Evolutionary conservation across 148 eudicot genomes (phyloP).

Genomic region (Spergularia marina): DNA sequence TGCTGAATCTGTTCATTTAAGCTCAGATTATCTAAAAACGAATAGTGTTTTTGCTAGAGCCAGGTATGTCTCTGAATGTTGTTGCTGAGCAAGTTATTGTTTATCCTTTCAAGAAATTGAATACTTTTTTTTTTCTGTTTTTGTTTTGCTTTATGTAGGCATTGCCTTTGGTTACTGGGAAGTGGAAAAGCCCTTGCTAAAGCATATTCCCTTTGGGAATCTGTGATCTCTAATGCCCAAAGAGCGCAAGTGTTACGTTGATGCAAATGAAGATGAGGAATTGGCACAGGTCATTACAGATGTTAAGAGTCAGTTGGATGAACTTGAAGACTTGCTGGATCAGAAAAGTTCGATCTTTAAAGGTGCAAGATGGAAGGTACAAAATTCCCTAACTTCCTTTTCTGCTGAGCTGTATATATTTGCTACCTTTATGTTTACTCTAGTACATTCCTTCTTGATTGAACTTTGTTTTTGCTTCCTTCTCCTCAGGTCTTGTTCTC

Average conservation of each 20-base stretch:
- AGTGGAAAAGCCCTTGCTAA: conserved; percentile 31
- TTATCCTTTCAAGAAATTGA: neutral
- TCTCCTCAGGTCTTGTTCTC: conserved; percentile 35
- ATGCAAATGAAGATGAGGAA: conserved; percentile 40
- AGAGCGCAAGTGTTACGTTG: conserved; percentile 34
- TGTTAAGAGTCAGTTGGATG: conserved; percentile 38
- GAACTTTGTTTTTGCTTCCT: neutral
- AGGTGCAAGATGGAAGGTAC: conserved; percentile 42
- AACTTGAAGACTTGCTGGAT: conserved; percentile 42
- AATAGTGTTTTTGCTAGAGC: conserved; percentile 51
- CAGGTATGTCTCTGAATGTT: conserved; percentile 35
- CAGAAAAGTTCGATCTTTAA: conserved; percentile 36
- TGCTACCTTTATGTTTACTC: neutral
- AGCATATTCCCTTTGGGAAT: conserved; percentile 37
- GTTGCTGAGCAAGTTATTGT: neutral
- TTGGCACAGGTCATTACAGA: conserved; percentile 25
- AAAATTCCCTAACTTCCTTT: neutral
- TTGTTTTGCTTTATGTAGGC: conserved; percentile 27
- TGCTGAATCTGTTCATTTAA: conserved; percentile 33
- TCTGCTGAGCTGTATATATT: neutral
- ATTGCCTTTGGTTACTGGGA: conserved; percentile 65
- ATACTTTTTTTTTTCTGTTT: neutral
- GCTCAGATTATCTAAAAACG: conserved; percentile 32
- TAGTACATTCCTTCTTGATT: neutral
- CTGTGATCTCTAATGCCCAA: conserved; percentile 49